A percentile compares a stretch with the other conserved stretches of the same genome.
Evolutionary conservation across 1,139 yeast species (phyloP).

Genomic region (Sugiyamaella xylanicola): DNA sequence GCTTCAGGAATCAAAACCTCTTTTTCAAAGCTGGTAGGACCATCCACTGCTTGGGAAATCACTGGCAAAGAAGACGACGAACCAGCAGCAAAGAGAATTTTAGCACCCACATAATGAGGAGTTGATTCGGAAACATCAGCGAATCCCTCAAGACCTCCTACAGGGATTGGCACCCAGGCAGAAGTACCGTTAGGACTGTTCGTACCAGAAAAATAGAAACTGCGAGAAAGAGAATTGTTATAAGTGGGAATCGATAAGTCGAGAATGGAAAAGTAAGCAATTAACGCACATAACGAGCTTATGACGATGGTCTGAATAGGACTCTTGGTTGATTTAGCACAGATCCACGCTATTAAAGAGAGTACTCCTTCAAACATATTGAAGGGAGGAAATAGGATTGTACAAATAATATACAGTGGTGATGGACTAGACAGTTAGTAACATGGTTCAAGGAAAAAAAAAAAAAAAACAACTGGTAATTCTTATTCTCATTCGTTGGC

Average conservation of each 20-base stretch:
- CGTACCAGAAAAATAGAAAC: constrained; percentile 16
- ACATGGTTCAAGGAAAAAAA: background rate
- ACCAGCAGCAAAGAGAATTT: constrained; percentile 33
- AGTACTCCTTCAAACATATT: constrained; percentile 15
- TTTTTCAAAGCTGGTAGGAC: constrained; percentile 42
- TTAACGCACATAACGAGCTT: constrained; percentile 73
- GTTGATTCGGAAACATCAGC: background rate
- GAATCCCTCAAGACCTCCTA: constrained; percentile 2
- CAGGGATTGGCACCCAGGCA: constrained; percentile 17
- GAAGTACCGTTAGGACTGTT: constrained; percentile 6
- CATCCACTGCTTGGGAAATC: constrained; percentile 24
- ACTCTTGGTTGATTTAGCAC: constrained; percentile 71
- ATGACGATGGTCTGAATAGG: constrained; percentile 88
- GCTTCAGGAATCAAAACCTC: constrained; percentile 49
- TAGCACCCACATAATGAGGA: constrained; percentile 29
- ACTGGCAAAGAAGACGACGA: constrained; percentile 14
- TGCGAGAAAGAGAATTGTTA: constrained; percentile 22
- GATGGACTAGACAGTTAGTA: background rate
- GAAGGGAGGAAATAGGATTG: background rate
- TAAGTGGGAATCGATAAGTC: constrained; percentile 67
- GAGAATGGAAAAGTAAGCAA: constrained; percentile 78
- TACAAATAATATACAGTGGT: constrained; percentile 10
- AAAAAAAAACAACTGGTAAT: too few species aligned
- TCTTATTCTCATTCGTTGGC: too few species aligned
- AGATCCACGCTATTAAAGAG: constrained; percentile 42